These are phyloP conservation scores for Aspergillus felis DNA, from an alignment of 2,329 filamentous ascomycete species.

Conservation along the genomic window DNA sequence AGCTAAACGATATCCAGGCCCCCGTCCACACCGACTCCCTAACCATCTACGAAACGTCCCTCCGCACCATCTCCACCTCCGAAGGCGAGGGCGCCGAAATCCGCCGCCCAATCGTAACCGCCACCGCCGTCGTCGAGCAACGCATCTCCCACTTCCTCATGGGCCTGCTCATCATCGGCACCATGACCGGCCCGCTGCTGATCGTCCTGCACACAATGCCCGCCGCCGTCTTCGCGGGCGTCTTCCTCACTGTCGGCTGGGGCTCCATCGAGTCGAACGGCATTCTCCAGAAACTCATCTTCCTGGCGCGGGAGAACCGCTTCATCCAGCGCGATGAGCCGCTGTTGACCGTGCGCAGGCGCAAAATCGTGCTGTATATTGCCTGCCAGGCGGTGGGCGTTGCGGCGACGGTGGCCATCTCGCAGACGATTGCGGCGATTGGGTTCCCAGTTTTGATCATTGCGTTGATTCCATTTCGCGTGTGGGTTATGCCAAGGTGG, in stretches of 20 bases:
- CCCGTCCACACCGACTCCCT: slow-evolving; percentile 57
- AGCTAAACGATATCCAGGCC: slow-evolving; percentile 27
- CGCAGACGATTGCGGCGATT: slow-evolving; percentile 58
- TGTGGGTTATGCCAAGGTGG: slow-evolving; percentile 48
- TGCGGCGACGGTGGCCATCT: slow-evolving; percentile 53
- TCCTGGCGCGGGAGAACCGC: slow-evolving; percentile 57
- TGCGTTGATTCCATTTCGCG: slow-evolving; percentile 52
- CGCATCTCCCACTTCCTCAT: slow-evolving; percentile 72
- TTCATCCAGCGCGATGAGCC: slow-evolving; percentile 54
- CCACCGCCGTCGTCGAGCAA: slow-evolving; percentile 56
- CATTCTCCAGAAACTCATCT: slow-evolving; percentile 67
- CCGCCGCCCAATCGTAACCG: slow-evolving; percentile 46
- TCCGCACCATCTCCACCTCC: slow-evolving; percentile 60
- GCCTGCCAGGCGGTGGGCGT: slow-evolving; percentile 51
- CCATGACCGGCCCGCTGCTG: slow-evolving; percentile 70
- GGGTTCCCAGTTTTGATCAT: slow-evolving; percentile 58
- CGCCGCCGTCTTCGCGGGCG: slow-evolving; percentile 68
- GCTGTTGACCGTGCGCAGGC: slow-evolving; percentile 41
- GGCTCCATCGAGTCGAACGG: slow-evolving; percentile 71
- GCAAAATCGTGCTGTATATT: slow-evolving; percentile 49
- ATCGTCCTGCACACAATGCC: slow-evolving; percentile 70
- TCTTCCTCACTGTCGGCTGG: slow-evolving; percentile 78
- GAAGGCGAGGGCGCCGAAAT: slow-evolving; percentile 58
- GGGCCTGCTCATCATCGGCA: slow-evolving; percentile 69
- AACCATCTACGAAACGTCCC: slow-evolving; percentile 69